These are phyloP conservation scores for Ogataea chonburiensis DNA, from an alignment of 805 yeast species.

Conservation along the genomic window DNA sequence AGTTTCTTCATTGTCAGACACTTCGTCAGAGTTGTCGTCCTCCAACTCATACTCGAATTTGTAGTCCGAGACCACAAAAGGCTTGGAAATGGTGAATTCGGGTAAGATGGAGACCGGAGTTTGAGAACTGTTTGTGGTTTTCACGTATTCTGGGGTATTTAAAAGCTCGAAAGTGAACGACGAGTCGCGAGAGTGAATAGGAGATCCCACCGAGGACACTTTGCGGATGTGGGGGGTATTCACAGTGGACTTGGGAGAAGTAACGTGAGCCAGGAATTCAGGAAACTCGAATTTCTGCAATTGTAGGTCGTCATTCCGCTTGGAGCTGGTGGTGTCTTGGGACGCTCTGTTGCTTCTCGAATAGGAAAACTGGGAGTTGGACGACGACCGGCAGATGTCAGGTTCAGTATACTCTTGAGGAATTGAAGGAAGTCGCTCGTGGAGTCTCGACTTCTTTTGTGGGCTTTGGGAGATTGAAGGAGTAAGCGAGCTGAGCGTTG, in stretches of 20 bases:
- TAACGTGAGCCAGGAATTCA: background rate
- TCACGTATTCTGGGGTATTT: slow-evolving; percentile 18
- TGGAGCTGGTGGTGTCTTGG: slow-evolving; percentile 5
- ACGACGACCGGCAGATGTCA: slow-evolving; percentile 9
- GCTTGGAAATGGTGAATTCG: background rate
- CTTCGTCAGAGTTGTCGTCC: slow-evolving; percentile 18
- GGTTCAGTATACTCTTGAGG: slow-evolving; percentile 21
- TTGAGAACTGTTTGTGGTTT: slow-evolving; percentile 2
- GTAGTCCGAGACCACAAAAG: background rate
- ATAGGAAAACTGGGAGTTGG: slow-evolving; percentile 11
- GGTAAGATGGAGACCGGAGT: background rate
- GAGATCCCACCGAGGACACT: slow-evolving; percentile 25
- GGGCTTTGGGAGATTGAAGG: slow-evolving; percentile 16
- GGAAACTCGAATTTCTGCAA: slow-evolving; percentile 24
- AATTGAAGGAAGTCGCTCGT: slow-evolving; percentile 23
- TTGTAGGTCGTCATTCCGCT: slow-evolving; percentile 15
- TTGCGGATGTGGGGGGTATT: slow-evolving; percentile 21
- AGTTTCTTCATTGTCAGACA: slow-evolving; percentile 20
- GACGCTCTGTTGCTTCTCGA: slow-evolving; percentile 10
- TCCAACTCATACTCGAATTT: slow-evolving; percentile 6
- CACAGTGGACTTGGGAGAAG: slow-evolving; percentile 1
- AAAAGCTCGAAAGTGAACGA: slow-evolving; percentile 28
- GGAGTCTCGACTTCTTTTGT: slow-evolving; percentile 3
- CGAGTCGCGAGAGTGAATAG: slow-evolving; percentile 27
- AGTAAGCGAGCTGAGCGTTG: slow-evolving; percentile 25